Evolutionary conservation across 169 alveolate species (phyloP), one percentile per base, ranked within the genome.

Genomic region (Eimeria praecox): DNA sequence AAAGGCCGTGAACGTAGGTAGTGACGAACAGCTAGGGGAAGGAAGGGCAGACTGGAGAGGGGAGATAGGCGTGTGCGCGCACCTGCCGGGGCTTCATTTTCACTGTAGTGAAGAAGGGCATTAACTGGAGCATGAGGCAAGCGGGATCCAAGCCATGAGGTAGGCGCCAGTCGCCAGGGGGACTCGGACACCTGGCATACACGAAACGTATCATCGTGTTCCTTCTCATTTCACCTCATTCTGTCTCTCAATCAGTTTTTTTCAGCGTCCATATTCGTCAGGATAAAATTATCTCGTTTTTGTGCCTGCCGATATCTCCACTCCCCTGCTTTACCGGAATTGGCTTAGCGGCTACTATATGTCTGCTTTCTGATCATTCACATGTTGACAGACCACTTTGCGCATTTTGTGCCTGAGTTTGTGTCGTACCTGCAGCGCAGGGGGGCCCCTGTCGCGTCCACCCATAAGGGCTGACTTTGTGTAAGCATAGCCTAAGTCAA

Each of bases 401-500:
- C 38, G 75, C 75, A 35, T 64, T 27, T n/a, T 27, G 30, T 14
- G 75, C 75, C 75, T 64, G 42, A 14, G 30, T 64, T 0, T 64
- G 75, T 16, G 35, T 27, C 92, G 10, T 85, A 85, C 92, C 80
- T 85, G 78, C 44, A 85, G 80, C 80, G 54, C 20, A 59, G 92
- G 92, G 1, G 92, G 78, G 24, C 90, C 90, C 80, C 71, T 73
- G 1, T 14, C 52, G 71, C 62, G 33, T 38, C 73, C 90, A 20
- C 78, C 80, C 80, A 56, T 52, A 42, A 92, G 87, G 77, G 78
- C 44, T 38, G 96, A 92, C 44, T 56, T 33, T 20, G 96, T 82
- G 93, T 92, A 92, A 6, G 96, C 96, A 44, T 92, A 92, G 46
- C 92, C 96, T 56, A 92, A 59, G 73, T 92, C 96, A 16, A 77